A percentile compares a stretch with the other conserved stretches of the same genome.
Conservation (phyloP, 306 rosid species). For the Cucurbita ficifolia region DNA sequence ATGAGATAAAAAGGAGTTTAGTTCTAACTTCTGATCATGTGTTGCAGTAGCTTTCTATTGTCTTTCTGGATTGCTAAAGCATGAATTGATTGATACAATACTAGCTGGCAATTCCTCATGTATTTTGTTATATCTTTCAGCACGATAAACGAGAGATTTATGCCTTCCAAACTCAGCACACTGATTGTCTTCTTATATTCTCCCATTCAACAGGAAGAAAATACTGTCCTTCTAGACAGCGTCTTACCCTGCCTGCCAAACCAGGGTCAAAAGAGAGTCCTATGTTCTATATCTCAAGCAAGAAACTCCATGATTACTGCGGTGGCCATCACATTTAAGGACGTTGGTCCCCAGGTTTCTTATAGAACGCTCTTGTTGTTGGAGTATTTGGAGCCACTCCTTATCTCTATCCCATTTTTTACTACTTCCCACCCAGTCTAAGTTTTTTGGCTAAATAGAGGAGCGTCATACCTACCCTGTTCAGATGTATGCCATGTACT, state of each 20-base stretch:
- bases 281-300: constrained; percentile 57
- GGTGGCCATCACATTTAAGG: constrained; percentile 42
- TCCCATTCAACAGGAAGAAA: constrained; percentile 48
- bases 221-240: constrained; percentile 64
- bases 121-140: not conserved
- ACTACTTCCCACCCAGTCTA: constrained; percentile 52
- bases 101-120: not conserved
- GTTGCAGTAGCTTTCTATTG: not conserved
- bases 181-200: not conserved
- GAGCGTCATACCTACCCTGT: constrained; percentile 62
- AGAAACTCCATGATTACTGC: constrained; percentile 54
- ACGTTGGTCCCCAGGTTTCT: constrained; percentile 82
- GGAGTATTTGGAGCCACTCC: constrained; percentile 73
- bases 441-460: constrained; percentile 51
- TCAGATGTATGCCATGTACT: constrained; percentile 85
- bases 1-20: not conserved
- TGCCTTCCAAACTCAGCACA: not conserved
- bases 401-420: constrained; percentile 84
- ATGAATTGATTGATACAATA: not conserved
- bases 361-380: constrained; percentile 69
- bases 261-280: constrained; percentile 73
- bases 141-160: not conserved
- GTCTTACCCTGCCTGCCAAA: constrained; percentile 62
- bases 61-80: not conserved
- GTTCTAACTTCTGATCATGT: not conserved